Conservation (phyloP, 208 protist species). For the Lotmaria passim region DNA sequence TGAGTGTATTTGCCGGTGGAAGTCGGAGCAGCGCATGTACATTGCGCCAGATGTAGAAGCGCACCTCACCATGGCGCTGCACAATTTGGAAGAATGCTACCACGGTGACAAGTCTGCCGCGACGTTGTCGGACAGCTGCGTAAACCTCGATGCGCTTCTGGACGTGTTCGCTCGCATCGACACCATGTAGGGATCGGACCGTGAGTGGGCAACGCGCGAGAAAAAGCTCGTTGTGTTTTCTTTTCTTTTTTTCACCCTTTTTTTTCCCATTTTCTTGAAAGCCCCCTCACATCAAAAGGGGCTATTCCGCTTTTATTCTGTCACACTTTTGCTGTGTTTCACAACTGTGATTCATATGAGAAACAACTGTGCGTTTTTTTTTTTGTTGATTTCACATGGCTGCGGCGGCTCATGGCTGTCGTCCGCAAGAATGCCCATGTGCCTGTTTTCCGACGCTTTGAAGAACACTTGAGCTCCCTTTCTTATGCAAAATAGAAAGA, state of each 20-base stretch:
- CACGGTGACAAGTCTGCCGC: not conserved
- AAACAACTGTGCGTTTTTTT: no score
- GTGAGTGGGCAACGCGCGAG: no score
- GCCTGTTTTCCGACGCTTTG: no score
- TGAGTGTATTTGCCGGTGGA: slow-evolving; percentile 29
- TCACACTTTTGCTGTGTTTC: not conserved
- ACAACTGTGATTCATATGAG: no score
- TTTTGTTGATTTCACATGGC: no score
- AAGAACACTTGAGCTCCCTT: no score
- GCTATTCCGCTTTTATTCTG: no score
- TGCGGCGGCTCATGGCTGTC: no score
- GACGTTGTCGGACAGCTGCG: slow-evolving; percentile 14
- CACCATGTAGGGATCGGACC: slow-evolving; percentile 15
- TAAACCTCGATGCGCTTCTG: slow-evolving; percentile 20
- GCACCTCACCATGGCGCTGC: slow-evolving; percentile 19
- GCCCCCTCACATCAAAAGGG: not conserved
- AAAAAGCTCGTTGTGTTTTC: not conserved
- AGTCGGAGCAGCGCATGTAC: slow-evolving; percentile 27
- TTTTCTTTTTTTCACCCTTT: not conserved
- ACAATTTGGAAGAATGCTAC: slow-evolving; percentile 27
- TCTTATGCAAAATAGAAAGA: no score
- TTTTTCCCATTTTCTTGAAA: not conserved
- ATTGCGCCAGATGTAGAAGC: slow-evolving; percentile 25
- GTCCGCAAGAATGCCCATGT: no score
- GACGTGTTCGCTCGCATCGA: slow-evolving; percentile 32